Conservation (phyloP, 2,329 filamentous ascomycete species). For the Penicillium sp. region DNA sequence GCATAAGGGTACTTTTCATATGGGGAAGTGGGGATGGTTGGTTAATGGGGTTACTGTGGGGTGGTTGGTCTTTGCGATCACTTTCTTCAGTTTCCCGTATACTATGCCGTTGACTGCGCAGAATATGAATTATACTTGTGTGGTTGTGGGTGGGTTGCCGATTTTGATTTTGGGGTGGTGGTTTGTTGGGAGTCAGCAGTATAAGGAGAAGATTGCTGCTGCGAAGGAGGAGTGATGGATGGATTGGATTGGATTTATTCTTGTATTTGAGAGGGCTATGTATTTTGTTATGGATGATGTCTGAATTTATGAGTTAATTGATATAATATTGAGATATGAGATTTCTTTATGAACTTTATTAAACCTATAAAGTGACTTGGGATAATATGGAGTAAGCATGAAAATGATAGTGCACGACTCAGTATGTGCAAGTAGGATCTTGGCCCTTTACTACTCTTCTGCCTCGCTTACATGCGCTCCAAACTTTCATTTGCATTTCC, state of each 20-base stretch:
- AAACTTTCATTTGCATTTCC: neutral
- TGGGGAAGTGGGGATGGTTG: slow-evolving; percentile 50
- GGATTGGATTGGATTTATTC: neutral
- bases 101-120: slow-evolving; percentile 42
- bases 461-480: neutral
- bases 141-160: slow-evolving; percentile 52
- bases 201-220: slow-evolving; percentile 48
- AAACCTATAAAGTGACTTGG: too few relatives aligned
- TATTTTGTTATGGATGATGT: neutral
- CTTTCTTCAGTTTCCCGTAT: slow-evolving; percentile 57
- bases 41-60: slow-evolving; percentile 54
- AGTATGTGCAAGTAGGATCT: too few relatives aligned
- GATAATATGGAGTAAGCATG: too few relatives aligned
- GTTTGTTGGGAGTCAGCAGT: slow-evolving; percentile 50
- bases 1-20: slow-evolving; percentile 53
- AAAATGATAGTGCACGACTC: neutral
- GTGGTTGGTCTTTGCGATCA: slow-evolving; percentile 58
- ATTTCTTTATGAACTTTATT: neutral
- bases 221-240: slow-evolving; percentile 64
- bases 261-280: neutral
- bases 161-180: slow-evolving; percentile 51
- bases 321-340: neutral
- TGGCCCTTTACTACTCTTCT: neutral
- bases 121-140: slow-evolving; percentile 60
- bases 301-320: neutral